Conservation (phyloP, 768 basidiomycete genomes). For the Artomyces pyxidatus region DNA sequence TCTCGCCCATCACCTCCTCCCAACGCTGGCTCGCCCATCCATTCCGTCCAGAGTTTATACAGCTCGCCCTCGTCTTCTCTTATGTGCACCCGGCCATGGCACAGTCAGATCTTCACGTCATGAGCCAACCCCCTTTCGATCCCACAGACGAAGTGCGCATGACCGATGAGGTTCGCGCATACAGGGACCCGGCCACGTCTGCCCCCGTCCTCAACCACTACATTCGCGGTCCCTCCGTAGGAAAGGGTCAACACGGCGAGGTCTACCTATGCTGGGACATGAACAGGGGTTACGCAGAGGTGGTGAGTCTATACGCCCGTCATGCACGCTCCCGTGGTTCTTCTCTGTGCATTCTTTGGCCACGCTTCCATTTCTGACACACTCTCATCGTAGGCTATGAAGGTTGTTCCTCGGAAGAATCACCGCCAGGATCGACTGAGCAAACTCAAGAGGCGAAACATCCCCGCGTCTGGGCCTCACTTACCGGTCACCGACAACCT, state of each 20-base stretch:
- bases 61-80: not conserved
- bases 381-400: conserved; percentile 54
- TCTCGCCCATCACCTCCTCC: not conserved
- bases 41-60: conserved; percentile 4
- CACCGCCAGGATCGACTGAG: conserved; percentile 61
- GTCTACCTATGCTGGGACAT: conserved; percentile 68
- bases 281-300: conserved; percentile 28
- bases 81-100: conserved; percentile 12
- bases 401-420: conserved; percentile 65
- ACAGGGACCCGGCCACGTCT: conserved; percentile 29
- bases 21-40: not conserved
- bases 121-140: conserved; percentile 11
- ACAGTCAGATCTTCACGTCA: conserved; percentile 12
- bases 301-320: conserved; percentile 35
- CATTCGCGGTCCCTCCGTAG: conserved; percentile 64
- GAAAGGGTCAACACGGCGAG: conserved; percentile 85
- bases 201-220: conserved; percentile 77
- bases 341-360: conserved; percentile 6
- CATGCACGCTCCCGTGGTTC: not conserved
- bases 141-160: conserved; percentile 13
- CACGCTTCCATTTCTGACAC: not conserved
- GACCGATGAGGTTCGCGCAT: conserved; percentile 18
- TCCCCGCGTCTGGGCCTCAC: conserved; percentile 37
- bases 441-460: conserved; percentile 30
- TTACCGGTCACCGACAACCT: conserved; percentile 59